Conservation (phyloP, 805 yeast species). For the Myxozyma monticola region DNA sequence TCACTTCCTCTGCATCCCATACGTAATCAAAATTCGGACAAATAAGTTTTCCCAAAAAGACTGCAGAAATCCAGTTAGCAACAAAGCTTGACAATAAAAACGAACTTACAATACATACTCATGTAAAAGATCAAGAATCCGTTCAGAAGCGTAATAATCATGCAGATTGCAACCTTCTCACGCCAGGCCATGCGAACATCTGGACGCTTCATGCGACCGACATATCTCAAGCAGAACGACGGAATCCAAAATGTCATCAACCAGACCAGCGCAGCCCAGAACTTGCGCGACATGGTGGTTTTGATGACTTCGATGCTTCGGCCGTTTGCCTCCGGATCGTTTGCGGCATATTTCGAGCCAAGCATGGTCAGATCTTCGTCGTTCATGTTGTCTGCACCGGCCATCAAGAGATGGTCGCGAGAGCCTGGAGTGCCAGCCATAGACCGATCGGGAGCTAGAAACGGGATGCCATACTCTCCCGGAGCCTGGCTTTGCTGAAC, state of each 20-base stretch:
- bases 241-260: slow-evolving; percentile 46
- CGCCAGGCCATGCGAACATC: slow-evolving; percentile 48
- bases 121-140: slow-evolving; percentile 45
- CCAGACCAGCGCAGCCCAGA: slow-evolving; percentile 46
- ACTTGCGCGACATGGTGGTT: slow-evolving; percentile 37
- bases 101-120: slow-evolving; percentile 31
- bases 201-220: slow-evolving; percentile 44
- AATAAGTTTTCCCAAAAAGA: slow-evolving; percentile 41
- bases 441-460: slow-evolving; percentile 8
- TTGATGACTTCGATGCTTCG: slow-evolving; percentile 37
- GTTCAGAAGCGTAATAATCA: slow-evolving; percentile 41
- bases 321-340: slow-evolving; percentile 39
- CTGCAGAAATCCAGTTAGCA: slow-evolving; percentile 4
- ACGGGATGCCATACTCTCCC: background rate
- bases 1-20: slow-evolving; percentile 42
- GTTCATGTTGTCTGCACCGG: background rate
- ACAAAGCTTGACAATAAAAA: background rate
- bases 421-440: slow-evolving; percentile 9
- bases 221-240: slow-evolving; percentile 37
- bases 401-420: slow-evolving; percentile 7
- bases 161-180: slow-evolving; percentile 43
- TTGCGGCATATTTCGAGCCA: slow-evolving; percentile 29
- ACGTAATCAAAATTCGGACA: slow-evolving; percentile 46
- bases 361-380: slow-evolving; percentile 27
- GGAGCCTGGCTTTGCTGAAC: slow-evolving; percentile 18